Evolutionary conservation across 257 asterid species (phyloP).

Genomic region (Solanum chilense): DNA sequence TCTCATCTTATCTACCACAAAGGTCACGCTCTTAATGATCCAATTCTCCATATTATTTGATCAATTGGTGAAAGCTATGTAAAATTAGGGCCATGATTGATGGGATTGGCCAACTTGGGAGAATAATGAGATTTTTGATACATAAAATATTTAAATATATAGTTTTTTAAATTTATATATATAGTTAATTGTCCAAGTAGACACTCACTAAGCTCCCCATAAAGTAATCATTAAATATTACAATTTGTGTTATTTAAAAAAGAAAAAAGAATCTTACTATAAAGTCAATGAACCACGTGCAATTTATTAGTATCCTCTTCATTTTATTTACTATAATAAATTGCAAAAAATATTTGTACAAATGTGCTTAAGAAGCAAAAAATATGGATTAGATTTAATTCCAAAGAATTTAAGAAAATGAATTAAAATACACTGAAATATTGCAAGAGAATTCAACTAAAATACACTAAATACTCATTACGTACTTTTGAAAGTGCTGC

Average conservation of each 20-base stretch:
- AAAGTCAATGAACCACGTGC: not conserved
- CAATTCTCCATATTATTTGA: too few relatives aligned
- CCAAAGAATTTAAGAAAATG: not conserved
- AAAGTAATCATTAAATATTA: not conserved
- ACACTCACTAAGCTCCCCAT: not conserved
- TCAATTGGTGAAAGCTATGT: not conserved
- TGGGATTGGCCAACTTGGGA: not conserved
- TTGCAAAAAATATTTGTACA: not conserved
- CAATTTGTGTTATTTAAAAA: not conserved
- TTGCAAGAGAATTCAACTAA: not conserved
- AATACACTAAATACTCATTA: not conserved
- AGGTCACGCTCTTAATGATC: too few relatives aligned
- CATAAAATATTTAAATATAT: not conserved
- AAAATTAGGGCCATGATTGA: not conserved
- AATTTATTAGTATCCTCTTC: not conserved
- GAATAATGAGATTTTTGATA: not conserved
- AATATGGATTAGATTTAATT: not conserved
- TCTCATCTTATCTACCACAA: not conserved
- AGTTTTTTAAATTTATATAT: not conserved
- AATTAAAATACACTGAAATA: not conserved
- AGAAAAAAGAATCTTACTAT: not conserved
- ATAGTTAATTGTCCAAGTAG: not conserved
- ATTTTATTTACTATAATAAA: not conserved
- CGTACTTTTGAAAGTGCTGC: fast-evolving
- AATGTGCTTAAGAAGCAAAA: not conserved